phyloP scores from a whole-genome alignment of 352 stramenopile species.

The Globisporangium megalacanthum region DNA sequence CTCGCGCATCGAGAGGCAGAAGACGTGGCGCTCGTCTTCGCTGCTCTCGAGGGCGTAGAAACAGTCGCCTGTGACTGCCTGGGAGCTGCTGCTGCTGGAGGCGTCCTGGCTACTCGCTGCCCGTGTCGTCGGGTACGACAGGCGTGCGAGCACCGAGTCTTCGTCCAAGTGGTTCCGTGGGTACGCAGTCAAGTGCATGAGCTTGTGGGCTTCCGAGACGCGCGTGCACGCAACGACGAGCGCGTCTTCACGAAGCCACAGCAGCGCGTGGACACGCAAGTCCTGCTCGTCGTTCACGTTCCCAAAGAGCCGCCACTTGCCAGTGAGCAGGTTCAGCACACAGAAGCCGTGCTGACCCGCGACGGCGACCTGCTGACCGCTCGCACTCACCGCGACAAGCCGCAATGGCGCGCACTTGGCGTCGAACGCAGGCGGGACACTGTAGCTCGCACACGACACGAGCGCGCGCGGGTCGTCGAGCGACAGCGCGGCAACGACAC shows the following conservation, averaged over 20 bases:
- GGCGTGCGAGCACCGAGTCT: slow-evolving; percentile 40
- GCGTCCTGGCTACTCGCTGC: not conserved
- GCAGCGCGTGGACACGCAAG: slow-evolving; percentile 51
- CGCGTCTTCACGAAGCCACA: slow-evolving; percentile 62
- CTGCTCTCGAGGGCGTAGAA: slow-evolving; percentile 59
- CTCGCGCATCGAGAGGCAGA: slow-evolving; percentile 50
- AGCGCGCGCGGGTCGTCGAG: slow-evolving; percentile 62
- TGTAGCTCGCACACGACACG: slow-evolving; percentile 53
- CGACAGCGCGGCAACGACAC: slow-evolving; percentile 37
- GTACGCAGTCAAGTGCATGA: slow-evolving; percentile 60
- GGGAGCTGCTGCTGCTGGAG: slow-evolving; percentile 1
- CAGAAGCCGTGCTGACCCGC: slow-evolving; percentile 72
- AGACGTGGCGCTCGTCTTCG: slow-evolving; percentile 39
- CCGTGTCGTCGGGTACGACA: slow-evolving; percentile 32
- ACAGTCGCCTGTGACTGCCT: slow-evolving; percentile 16
- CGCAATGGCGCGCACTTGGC: slow-evolving; percentile 57
- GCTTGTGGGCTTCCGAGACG: slow-evolving; percentile 45
- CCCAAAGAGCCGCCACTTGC: slow-evolving; percentile 81
- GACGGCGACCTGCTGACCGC: slow-evolving; percentile 56
- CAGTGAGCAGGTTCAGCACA: slow-evolving; percentile 54
- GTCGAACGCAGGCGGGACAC: slow-evolving; percentile 53
- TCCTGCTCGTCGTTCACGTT: slow-evolving; percentile 84
- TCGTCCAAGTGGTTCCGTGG: slow-evolving; percentile 74
- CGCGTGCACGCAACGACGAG: slow-evolving; percentile 62
- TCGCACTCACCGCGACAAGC: slow-evolving; percentile 47